Evolutionary conservation across 176 grass and related monocot genomes (phyloP).

Genomic region (Oryza glumipatula): DNA sequence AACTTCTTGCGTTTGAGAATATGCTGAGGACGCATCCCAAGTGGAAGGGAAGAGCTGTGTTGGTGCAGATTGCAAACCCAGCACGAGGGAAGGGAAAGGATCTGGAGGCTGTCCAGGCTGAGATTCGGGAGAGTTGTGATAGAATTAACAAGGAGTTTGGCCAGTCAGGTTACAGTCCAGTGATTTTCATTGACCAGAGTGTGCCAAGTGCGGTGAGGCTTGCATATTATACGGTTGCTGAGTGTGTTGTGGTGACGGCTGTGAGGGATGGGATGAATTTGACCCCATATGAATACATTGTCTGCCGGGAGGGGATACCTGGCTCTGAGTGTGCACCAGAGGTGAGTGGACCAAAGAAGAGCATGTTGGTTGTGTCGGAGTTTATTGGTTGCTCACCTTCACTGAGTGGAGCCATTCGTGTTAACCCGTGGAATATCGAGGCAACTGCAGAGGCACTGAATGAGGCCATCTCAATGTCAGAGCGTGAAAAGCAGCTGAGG

Average conservation of each 20-base stretch:
- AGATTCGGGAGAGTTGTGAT: slow-evolving; percentile 63
- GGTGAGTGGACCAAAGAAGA: slow-evolving; percentile 54
- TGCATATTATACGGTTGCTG: slow-evolving; percentile 71
- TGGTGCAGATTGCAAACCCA: slow-evolving; percentile 86
- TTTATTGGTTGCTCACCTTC: slow-evolving; percentile 94
- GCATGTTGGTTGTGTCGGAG: slow-evolving; percentile 81
- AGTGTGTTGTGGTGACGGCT: slow-evolving; percentile 85
- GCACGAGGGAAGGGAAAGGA: slow-evolving; percentile 75
- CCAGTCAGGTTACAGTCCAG: slow-evolving; percentile 52
- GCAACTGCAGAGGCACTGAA: slow-evolving; percentile 72
- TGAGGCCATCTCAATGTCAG: slow-evolving; percentile 63
- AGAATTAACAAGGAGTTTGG: slow-evolving; percentile 81
- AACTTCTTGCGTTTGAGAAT: slow-evolving; percentile 83
- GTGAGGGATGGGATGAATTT: slow-evolving; percentile 96
- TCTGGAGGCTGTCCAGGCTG: slow-evolving; percentile 62
- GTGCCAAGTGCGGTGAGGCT: slow-evolving; percentile 65
- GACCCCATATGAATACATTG: slow-evolving; percentile 89
- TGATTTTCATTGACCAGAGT: slow-evolving; percentile 66
- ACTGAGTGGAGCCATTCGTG: slow-evolving; percentile 74
- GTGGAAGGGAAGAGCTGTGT: slow-evolving; percentile 70
- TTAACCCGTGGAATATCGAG: slow-evolving; percentile 86
- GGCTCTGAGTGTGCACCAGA: slow-evolving; percentile 43
- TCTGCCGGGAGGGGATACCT: slow-evolving; percentile 65
- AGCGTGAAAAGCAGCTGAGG: slow-evolving; percentile 76
- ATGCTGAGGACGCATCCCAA: slow-evolving; percentile 73